Conservation (phyloP, 2,329 filamentous ascomycete species). For the Zymoseptoria crescenta region DNA sequence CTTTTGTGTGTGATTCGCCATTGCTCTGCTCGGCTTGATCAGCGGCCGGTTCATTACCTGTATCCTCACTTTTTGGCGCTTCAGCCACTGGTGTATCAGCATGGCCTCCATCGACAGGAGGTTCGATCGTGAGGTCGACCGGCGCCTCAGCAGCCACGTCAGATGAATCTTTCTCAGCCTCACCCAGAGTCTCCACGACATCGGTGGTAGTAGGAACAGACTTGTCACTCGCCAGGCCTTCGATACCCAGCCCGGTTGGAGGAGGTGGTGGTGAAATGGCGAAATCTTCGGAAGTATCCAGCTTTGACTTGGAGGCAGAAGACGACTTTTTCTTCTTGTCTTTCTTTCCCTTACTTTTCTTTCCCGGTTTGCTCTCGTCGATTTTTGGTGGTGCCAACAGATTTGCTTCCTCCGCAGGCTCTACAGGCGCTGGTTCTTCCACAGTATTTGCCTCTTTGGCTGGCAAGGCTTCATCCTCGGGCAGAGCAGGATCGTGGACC, state of each 20-base stretch:
- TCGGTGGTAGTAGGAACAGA: slow-evolving; percentile 3
- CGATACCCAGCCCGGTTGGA: slow-evolving; percentile 13
- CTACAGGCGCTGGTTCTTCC: neutral
- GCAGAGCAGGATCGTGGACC: neutral
- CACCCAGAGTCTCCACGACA: neutral
- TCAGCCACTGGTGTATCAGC: neutral
- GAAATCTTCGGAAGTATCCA: neutral
- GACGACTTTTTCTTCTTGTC: slow-evolving; percentile 10
- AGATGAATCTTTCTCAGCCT: neutral
- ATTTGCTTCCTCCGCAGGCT: neutral
- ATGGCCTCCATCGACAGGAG: neutral
- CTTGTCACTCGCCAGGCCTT: neutral
- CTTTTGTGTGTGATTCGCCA: neutral
- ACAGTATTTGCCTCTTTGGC: neutral
- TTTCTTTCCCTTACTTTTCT: slow-evolving; percentile 8
- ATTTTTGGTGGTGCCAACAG: neutral
- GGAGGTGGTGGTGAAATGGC: slow-evolving; percentile 4
- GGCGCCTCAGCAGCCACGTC: neutral
- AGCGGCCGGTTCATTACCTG: neutral
- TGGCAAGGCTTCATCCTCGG: neutral
- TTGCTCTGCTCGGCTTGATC: slow-evolving; percentile 1
- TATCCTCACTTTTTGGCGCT: neutral
- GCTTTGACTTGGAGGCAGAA: slow-evolving; percentile 3
- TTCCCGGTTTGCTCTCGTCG: neutral
- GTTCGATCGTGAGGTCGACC: neutral